Conservation (phyloP, 192 early-diverging fungal species). For the Backusella morwellensis region DNA sequence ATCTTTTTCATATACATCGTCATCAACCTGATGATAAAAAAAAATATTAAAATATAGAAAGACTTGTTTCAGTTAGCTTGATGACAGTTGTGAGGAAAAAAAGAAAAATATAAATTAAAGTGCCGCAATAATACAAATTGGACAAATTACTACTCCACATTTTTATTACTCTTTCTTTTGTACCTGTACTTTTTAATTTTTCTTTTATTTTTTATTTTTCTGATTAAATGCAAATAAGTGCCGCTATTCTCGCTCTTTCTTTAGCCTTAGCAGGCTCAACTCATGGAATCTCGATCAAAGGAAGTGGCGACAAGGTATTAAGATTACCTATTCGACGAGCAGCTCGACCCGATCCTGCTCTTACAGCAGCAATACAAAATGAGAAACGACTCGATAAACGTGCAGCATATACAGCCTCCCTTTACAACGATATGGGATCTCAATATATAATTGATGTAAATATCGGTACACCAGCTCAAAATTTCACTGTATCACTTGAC, state of each 20-base stretch:
- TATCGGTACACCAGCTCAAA: conserved; percentile 30
- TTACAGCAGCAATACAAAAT: background rate
- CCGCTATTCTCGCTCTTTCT: conserved; percentile 3
- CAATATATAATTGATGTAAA: conserved; percentile 24
- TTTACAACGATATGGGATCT: conserved; percentile 33
- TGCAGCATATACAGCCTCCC: conserved; percentile 11
- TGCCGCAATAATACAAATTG: background rate
- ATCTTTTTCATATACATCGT: background rate
- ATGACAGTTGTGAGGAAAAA: background rate
- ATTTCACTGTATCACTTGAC: conserved; percentile 26
- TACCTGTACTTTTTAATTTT: background rate
- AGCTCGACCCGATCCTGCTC: background rate
- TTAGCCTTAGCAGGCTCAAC: background rate
- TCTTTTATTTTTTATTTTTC: background rate
- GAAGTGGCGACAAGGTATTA: background rate
- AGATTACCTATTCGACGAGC: background rate
- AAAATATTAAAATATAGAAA: background rate
- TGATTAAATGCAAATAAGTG: background rate
- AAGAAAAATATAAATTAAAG: background rate
- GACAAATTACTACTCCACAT: background rate
- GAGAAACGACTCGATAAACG: conserved; percentile 2
- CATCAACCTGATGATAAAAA: background rate
- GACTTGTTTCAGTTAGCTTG: background rate
- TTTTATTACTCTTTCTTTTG: conserved; percentile 2
- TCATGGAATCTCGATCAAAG: background rate